phyloP scores from a whole-genome alignment of 257 asterid genomes.

The Knoxia roxburghii region DNA sequence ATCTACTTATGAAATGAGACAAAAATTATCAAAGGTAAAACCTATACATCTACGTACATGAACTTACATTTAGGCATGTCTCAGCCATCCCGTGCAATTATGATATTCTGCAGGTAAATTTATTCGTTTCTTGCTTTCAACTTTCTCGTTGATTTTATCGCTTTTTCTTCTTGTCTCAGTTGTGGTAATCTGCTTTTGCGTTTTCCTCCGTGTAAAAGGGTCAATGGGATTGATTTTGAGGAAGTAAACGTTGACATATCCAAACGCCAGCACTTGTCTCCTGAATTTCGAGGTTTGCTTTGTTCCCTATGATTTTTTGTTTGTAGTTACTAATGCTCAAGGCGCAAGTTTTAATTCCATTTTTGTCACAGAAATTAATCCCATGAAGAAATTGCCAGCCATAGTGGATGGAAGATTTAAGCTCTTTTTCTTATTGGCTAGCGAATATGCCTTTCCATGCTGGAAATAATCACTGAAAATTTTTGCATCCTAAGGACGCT shows the following conservation, averaged over 20 bases:
- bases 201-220: no score
- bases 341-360: background rate
- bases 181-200: background rate
- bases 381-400: slow-evolving; percentile 75
- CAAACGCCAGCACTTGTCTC: slow-evolving; percentile 57
- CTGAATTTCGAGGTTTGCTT: slow-evolving; percentile 60
- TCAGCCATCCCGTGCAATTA: slow-evolving; percentile 85
- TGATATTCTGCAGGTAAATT: slow-evolving; percentile 82
- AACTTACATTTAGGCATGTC: no score
- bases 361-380: slow-evolving; percentile 52
- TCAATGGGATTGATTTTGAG: slow-evolving; percentile 75
- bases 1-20: no score
- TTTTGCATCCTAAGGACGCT: background rate
- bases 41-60: no score
- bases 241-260: slow-evolving; percentile 53
- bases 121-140: background rate
- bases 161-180: background rate
- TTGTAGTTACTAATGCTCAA: background rate
- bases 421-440: slow-evolving; percentile 25
- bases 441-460: background rate
- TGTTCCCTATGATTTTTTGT: background rate
- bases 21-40: no score
- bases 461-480: background rate
- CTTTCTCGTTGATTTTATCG: background rate
- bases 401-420: slow-evolving; percentile 81